These are phyloP conservation scores for Pestalotiopsis sp. DNA, from an alignment of 2,329 filamentous ascomycete genomes.

Conservation along the genomic window DNA sequence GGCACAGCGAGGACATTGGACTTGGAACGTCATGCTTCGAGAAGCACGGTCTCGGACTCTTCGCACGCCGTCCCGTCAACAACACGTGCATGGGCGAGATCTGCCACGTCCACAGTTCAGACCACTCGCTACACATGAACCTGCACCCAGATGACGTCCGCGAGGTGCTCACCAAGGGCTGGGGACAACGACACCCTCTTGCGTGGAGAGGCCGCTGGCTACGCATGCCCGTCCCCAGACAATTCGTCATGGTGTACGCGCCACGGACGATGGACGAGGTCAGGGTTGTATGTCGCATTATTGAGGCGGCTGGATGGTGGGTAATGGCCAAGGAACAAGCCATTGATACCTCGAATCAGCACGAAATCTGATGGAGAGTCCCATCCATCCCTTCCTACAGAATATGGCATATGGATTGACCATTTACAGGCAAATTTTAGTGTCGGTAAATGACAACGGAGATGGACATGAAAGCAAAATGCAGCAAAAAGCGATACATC, in stretches of 20 bases:
- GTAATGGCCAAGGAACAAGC: conserved; percentile 48
- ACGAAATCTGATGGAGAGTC: background rate
- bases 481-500: too few species aligned
- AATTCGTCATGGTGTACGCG: conserved; percentile 83
- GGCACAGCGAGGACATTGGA: conserved; percentile 50
- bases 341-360: conserved; percentile 23
- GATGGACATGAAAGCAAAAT: too few species aligned
- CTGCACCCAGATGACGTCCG: conserved; percentile 78
- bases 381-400: too few species aligned
- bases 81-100: conserved; percentile 79
- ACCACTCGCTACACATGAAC: conserved; percentile 77
- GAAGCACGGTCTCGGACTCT: conserved; percentile 78
- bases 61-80: conserved; percentile 66
- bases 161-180: conserved; percentile 72
- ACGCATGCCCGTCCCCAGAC: conserved; percentile 69
- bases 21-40: conserved; percentile 77
- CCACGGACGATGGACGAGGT: conserved; percentile 69
- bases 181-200: conserved; percentile 74
- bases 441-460: too few species aligned
- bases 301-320: conserved; percentile 75
- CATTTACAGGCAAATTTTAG: too few species aligned
- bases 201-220: conserved; percentile 66
- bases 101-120: conserved; percentile 76
- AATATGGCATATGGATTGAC: too few species aligned
- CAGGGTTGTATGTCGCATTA: conserved; percentile 66